Base-by-base conservation (phyloP, 1,284 basidiomycete species). In the Naganishia albida region DNA sequence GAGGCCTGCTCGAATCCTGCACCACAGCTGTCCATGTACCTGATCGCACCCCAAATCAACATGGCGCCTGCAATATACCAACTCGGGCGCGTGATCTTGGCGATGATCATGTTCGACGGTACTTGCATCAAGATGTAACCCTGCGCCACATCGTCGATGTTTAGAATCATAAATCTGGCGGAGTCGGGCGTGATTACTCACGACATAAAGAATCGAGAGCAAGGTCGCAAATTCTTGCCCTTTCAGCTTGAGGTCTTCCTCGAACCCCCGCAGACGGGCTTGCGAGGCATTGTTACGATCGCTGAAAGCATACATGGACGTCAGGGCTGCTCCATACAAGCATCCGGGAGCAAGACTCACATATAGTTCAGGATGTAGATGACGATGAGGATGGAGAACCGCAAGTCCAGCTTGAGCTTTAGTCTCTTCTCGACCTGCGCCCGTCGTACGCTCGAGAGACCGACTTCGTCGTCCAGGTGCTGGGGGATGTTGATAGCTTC, bases 121-220 rank as follows among this genome's bases (percentile, higher is more conserved):
- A 75, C 84, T 75, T 91, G 89, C 86, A 89, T 88, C 62, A 88
- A 75, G 68, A 88, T 86, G 72, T 91, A 91, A 28, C 78, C 34
- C 34, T 34, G 34, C 6, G 10, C 34, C 34, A 10, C 4, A 34
- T 34, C n/a, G 34, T 10, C 34, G 34, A 34, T 10, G 4, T 34
- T 34, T 10, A 34, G 34, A 10, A 34, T 34, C 6, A n/a, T n/a
- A n/a, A n/a, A n/a, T n/a, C n/a, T n/a, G n/a, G n/a, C n/a, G n/a
- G n/a, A 34, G 34, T 10, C 10, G 10, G 34, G 10, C 34, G 10
- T 18, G n/a, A n/a, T 8, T 7, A 50, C 49, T 34, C 20, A 62
- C 64, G 39, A 72, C 73, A 55, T 74, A 74, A 30, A 75, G 69
- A 56, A 75, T 75, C 0, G 73, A 74, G 25, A 78, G 53, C 46